Percentiles rank a stretch among this genome's conserved stretches.
These are phyloP conservation scores for Fraxinus quadrangulata DNA, from an alignment of 257 asterid species.

Conservation along the genomic window DNA sequence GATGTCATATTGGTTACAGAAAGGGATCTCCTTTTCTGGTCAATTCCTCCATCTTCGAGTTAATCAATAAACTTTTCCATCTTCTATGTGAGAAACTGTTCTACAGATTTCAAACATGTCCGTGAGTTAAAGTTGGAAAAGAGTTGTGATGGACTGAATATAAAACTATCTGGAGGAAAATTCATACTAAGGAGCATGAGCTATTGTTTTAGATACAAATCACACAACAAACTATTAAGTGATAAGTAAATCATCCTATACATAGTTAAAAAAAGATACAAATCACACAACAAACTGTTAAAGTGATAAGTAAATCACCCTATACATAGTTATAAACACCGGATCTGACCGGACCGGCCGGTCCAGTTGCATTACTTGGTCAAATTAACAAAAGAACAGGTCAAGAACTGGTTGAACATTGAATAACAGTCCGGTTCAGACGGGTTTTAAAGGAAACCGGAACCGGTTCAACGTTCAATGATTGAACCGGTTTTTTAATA, in stretches of 20 bases:
- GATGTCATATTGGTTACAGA: background rate
- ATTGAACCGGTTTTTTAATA: no score
- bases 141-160: background rate
- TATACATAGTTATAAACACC: no score
- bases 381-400: no score
- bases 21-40: slow-evolving; percentile 3
- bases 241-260: no score
- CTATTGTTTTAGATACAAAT: background rate
- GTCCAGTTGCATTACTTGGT: no score
- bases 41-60: background rate
- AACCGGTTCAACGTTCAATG: no score
- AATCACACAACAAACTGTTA: no score
- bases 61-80: background rate
- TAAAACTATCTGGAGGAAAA: background rate
- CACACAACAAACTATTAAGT: background rate
- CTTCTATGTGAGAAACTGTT: slow-evolving; percentile 1
- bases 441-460: no score
- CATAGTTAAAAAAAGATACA: no score
- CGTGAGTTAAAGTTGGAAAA: background rate
- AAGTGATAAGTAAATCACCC: background rate
- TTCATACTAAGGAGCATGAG: background rate
- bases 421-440: no score
- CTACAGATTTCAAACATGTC: background rate
- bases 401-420: no score
- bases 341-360: no score